Base-by-base conservation (phyloP, 441 rosid genomes). In the Viola pubescens region DNA sequence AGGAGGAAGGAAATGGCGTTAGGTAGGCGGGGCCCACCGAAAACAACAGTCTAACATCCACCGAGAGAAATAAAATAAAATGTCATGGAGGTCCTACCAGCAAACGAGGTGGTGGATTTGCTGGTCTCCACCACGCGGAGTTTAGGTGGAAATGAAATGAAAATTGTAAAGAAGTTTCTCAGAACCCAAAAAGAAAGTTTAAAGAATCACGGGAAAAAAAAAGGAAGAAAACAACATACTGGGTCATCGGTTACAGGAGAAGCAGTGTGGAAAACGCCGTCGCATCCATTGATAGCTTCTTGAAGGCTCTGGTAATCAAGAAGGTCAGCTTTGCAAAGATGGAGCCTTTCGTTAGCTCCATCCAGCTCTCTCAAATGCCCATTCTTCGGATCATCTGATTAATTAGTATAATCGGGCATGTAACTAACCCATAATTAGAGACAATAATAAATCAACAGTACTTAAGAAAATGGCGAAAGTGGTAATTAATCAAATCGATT, bases 201-300 rank as follows among this genome's bases (percentile, higher is more conserved):
- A 12, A 6, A 67, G 6, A n/a, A 64, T 12, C 9, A 4, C 2
- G 5, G 5, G 38, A 16, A 6, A 16, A 64, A 54, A 2, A 6
- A 3, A 39, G 26, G n/a, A 12, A 44, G 14, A 16, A 14, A 40
- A 4, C 0, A 2, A 64, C 84, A 70, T 34, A 94, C 95, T 7
- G 98, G 96, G 64, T 89, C 89, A 57, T 88, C 94, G 6, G 95
- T 86, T 61, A 94, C 82, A 0, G 97, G 97, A 49, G 94, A 84
- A 61, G 97, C 95, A 0, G 91, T 80, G 60, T 90, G 98, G 72
- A 94, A 86, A 63, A 94, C 91, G 10, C 97, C 98, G 55, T 84
- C 78, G 40, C 98, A 94, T 2, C 87, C 91, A 11, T 50, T 53
- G 71, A 90, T 86, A 34, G 91, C 91, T 47, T 80, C 80, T 59